Percentiles rank a stretch among this genome's conserved stretches.
Evolutionary conservation across 2,329 filamentous ascomycete genomes (phyloP).

Genomic region (Alternaria novae-zelandiae): DNA sequence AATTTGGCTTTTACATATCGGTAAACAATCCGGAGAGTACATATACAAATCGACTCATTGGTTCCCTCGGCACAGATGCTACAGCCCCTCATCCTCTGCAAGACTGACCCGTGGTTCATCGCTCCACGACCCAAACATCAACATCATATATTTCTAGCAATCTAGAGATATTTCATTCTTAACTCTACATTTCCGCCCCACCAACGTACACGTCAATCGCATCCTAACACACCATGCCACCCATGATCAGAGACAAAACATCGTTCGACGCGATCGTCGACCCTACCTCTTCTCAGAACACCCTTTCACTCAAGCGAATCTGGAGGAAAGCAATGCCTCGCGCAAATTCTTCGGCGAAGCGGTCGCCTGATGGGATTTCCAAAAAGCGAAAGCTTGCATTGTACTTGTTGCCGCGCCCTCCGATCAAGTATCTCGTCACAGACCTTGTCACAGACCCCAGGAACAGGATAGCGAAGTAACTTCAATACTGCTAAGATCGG

Average conservation of each 20-base stretch:
- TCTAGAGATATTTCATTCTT: neutral
- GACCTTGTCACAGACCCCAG: neutral
- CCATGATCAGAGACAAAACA: neutral
- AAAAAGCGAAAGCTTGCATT: neutral
- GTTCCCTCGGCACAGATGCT: neutral
- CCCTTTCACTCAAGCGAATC: neutral
- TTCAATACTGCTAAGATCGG: neutral
- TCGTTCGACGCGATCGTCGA: neutral
- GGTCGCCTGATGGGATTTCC: neutral
- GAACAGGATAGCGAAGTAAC: neutral
- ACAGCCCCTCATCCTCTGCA: neutral
- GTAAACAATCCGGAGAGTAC: neutral
- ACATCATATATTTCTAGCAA: neutral
- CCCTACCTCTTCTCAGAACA: neutral
- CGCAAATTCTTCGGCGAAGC: neutral
- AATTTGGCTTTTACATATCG: neutral
- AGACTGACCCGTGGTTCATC: neutral
- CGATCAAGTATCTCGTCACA: neutral
- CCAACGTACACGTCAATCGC: neutral
- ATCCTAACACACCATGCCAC: neutral
- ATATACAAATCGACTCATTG: neutral
- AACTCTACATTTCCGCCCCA: neutral
- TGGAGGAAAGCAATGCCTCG: neutral
- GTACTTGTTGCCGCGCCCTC: neutral
- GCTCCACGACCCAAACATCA: neutral